Evolutionary conservation across 352 stramenopile genomes (phyloP), one percentile per base, ranked within the genome.

Genomic region (Phytophthora syringae): DNA sequence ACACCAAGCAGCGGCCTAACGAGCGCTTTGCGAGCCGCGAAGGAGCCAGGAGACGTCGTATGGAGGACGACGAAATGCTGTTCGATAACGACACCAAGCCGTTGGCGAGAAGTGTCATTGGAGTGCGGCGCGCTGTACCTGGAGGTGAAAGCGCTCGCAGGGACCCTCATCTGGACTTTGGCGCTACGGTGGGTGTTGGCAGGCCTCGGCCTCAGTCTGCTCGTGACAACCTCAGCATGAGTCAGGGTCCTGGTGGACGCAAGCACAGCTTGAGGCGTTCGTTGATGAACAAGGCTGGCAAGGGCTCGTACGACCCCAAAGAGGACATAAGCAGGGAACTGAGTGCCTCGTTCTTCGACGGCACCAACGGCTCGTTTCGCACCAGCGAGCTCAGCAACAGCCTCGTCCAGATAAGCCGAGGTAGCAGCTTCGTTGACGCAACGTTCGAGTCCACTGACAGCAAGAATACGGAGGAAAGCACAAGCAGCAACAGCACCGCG

Each of bases 331-430:
- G 64, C 40, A 58, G 52, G 28, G 73, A 76, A 28, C 28, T 78
- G 3, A 72, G 65, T 18, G 59, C 62, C n/a, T 77, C 68, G 24
- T 72, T 77, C 36, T 78, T 76, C n/a, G 73, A 80, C 20, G 69
- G 73, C 50, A 78, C 73, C 0, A 71, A 72, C 22, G 66, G 60
- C 20, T 71, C 61, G 15, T 74, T 76, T 36, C 60, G 60, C 0
- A 72, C 65, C 3, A 72, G 60, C 42, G 58, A 74, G 25, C 42
- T 77, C 10, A 68, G 70, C 52, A 71, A n/a, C 60, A 66, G 59
- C 13, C 55, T 52, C 9, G 64, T 73, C 6, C 69, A 65, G 39
- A 68, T 74, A 16, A 74, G 63, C 48, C 57, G 48, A 20, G 66
- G 60, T 32, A 72, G 48, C 53, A 76, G 68, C 54, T 60, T 76